These are phyloP conservation scores for Microstroma glucosiphilum DNA, from an alignment of 1,284 basidiomycete genomes.

Conservation along the genomic window DNA sequence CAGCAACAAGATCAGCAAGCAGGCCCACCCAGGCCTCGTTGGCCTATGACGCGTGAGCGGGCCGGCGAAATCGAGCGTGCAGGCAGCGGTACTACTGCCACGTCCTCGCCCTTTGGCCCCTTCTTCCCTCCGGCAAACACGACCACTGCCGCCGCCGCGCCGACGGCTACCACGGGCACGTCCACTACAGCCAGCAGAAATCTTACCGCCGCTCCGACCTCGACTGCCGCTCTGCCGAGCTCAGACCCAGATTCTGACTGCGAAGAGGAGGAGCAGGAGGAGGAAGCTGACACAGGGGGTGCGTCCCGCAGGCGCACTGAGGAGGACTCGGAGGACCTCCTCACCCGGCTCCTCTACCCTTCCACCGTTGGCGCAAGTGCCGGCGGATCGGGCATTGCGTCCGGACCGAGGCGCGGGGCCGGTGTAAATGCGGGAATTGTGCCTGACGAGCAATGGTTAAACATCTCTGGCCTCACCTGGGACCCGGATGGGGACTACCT, in stretches of 20 bases:
- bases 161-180: background rate
- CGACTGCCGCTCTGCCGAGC: background rate
- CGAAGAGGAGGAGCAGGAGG: background rate
- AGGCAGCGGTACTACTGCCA: background rate
- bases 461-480: constrained; percentile 35
- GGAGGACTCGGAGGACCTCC: background rate
- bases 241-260: background rate
- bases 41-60: too few relatives aligned
- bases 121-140: too few relatives aligned
- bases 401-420: constrained; percentile 6
- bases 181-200: background rate
- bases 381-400: background rate
- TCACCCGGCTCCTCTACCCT: constrained; percentile 1
- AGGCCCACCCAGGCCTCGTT: too few relatives aligned
- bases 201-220: background rate
- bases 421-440: constrained; percentile 1
- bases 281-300: background rate
- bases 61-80: too few relatives aligned
- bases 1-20: too few relatives aligned
- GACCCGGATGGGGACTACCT: constrained; percentile 28
- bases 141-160: background rate
- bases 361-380: background rate
- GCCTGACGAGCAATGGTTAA: constrained; percentile 7
- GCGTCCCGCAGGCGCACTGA: background rate
- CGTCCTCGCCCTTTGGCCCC: background rate